These are phyloP conservation scores for Sesbania bispinosa DNA, from an alignment of 306 rosid genomes.

Conservation along the genomic window DNA sequence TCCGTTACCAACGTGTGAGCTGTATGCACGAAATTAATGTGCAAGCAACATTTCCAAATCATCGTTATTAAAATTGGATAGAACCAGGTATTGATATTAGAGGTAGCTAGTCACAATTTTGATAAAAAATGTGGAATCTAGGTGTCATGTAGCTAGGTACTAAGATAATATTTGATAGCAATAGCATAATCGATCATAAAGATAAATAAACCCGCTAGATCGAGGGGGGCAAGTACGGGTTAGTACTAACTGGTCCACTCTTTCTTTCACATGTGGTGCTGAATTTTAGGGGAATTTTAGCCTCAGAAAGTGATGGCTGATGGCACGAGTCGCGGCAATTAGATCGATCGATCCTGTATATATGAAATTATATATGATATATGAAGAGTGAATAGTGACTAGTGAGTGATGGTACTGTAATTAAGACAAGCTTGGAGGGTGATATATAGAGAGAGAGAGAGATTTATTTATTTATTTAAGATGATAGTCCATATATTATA, in stretches of 20 bases:
- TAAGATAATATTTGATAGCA: background rate
- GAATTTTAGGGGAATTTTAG: background rate
- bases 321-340: too few species aligned
- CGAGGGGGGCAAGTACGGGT: background rate
- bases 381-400: background rate
- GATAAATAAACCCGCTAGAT: background rate
- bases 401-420: background rate
- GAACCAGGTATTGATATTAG: background rate
- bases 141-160: background rate
- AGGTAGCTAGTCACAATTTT: background rate
- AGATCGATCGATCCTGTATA: too few species aligned
- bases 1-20: too few species aligned
- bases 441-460: background rate
- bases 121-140: background rate
- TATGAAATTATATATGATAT: background rate
- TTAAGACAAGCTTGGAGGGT: background rate
- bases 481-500: too few species aligned
- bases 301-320: background rate
- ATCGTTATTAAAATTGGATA: background rate
- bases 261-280: slow-evolving; percentile 18
- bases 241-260: slow-evolving; percentile 13
- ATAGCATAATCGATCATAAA: background rate
- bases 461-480: background rate
- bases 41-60: background rate
- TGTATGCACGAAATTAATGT: background rate